Evolutionary conservation across 495 filamentous ascomycete genomes (phyloP).

Genomic region (Aspergillus carlsbadensis): DNA sequence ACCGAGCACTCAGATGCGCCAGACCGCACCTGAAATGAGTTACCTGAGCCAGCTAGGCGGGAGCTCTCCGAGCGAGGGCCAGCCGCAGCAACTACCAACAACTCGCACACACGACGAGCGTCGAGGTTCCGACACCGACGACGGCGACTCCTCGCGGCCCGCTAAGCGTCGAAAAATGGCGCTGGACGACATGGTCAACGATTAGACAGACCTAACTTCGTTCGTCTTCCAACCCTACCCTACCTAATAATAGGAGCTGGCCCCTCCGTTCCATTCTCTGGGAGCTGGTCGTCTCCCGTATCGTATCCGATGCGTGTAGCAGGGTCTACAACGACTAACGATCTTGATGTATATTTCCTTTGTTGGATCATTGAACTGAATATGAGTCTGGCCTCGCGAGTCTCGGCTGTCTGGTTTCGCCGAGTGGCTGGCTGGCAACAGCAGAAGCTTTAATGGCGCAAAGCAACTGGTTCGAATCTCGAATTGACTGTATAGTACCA

Average conservation of each 20-base stretch:
- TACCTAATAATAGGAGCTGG: neutral
- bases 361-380: slow-evolving; percentile 11
- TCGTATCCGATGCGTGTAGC: slow-evolving; percentile 28
- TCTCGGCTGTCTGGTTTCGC: neutral
- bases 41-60: slow-evolving; percentile 27
- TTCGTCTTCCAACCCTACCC: too few species aligned
- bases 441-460: too few species aligned
- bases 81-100: slow-evolving; percentile 20
- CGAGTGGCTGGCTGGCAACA: too few species aligned
- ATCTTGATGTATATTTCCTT: slow-evolving; percentile 24
- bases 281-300: too few species aligned
- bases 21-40: slow-evolving; percentile 18
- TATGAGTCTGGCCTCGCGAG: slow-evolving; percentile 10
- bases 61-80: slow-evolving; percentile 20
- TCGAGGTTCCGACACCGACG: slow-evolving; percentile 22
- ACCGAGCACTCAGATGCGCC: slow-evolving; percentile 25
- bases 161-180: slow-evolving; percentile 70
- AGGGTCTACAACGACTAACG: slow-evolving; percentile 35
- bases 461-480: neutral
- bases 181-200: slow-evolving; percentile 49
- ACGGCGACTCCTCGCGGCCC: slow-evolving; percentile 49
- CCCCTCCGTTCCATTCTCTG: slow-evolving; percentile 12
- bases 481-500: slow-evolving; percentile 1
- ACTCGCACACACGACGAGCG: slow-evolving; percentile 17
- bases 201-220: slow-evolving; percentile 15